Base-by-base conservation (phyloP, 192 early-diverging fungal genomes). In the Linderina pennispora region DNA sequence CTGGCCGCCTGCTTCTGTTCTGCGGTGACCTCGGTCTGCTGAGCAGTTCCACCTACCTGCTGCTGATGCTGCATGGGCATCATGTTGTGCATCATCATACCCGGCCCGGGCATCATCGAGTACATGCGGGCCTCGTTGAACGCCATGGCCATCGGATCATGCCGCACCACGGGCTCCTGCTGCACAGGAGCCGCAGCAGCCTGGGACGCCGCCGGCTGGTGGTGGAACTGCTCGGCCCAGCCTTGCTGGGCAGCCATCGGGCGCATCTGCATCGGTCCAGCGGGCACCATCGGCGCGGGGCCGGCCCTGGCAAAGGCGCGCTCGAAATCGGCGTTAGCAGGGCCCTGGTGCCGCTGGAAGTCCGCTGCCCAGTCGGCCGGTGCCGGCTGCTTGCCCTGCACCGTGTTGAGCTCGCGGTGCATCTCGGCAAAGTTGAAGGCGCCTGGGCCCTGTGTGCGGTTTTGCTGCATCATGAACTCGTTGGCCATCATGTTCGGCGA, bases 381-480 rank as follows among this genome's bases (percentile, higher is more conserved):
- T 5, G 61, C 57, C 23, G 36, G 19, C 19, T 40, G 48, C 40
- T 45, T 45, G 19, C 40, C 39, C 34, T 74, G 75, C 11, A 83
- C 70, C 5, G 48, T 46, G 28, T 81, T 77, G 11, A 93, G 73
- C 58, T 89, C 88, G 45, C 75, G 74, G 37, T 55, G 59, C 65
- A 93, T 77, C 13, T 84, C 81, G 25, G 73, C 65, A 57, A 93
- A 83, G 47, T 85, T 74, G 60, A 85, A 93, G 22, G 65, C 37
- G 19, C 68, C 75, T 15, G 52, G 37, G 3, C 46, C 48, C 13
- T 36, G 47, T 1, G 53, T 40, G 14, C 36, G 47, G 45, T 36
- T 46, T 17, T 44, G 37, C 43, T 55, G 63, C 13, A 46, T 53
- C 58, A 52, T 50, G 17, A 55, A 61, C 32, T 42, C 56, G 28